Percentiles rank a stretch among this genome's conserved stretches.
Conservation (phyloP, 106 monocot genomes). For the Amphibolis antarctica region DNA sequence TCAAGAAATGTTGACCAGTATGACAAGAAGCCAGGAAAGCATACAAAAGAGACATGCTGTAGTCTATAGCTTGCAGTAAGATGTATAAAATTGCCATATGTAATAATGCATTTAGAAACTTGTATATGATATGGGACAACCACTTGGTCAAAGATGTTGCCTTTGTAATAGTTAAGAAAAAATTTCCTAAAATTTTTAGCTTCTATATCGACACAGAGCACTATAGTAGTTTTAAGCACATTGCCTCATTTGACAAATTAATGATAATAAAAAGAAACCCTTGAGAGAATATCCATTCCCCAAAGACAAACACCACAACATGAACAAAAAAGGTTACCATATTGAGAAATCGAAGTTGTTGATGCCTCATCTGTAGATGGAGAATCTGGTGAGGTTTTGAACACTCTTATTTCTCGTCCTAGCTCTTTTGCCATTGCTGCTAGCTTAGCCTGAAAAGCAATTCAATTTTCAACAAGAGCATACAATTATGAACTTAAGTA, state of each 20-base stretch:
- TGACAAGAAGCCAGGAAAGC: neutral
- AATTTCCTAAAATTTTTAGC: too few relatives aligned
- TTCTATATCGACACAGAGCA: too few relatives aligned
- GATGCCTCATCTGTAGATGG: neutral
- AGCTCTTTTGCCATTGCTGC: conserved; percentile 28
- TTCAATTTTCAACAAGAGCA: neutral
- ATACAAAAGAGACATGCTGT: neutral
- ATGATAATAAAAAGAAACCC: neutral
- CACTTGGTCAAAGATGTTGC: too few relatives aligned
- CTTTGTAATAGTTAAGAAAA: too few relatives aligned
- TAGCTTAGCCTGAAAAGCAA: conserved; percentile 32
- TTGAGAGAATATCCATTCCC: neutral
- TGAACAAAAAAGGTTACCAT: conserved; percentile 8
- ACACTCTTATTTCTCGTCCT: conserved; percentile 39
- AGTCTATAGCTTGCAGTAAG: neutral
- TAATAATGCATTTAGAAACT: too few relatives aligned
- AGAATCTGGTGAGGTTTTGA: conserved; percentile 20
- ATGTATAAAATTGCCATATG: neutral
- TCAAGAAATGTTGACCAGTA: neutral
- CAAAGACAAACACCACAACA: neutral
- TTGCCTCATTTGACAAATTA: too few relatives aligned
- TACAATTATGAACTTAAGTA: too few relatives aligned
- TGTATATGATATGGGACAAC: too few relatives aligned
- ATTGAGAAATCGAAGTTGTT: conserved; percentile 13
- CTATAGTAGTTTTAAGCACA: too few relatives aligned